Conservation (phyloP, 2,329 filamentous ascomycete species). For the Laburnicola sp. region DNA sequence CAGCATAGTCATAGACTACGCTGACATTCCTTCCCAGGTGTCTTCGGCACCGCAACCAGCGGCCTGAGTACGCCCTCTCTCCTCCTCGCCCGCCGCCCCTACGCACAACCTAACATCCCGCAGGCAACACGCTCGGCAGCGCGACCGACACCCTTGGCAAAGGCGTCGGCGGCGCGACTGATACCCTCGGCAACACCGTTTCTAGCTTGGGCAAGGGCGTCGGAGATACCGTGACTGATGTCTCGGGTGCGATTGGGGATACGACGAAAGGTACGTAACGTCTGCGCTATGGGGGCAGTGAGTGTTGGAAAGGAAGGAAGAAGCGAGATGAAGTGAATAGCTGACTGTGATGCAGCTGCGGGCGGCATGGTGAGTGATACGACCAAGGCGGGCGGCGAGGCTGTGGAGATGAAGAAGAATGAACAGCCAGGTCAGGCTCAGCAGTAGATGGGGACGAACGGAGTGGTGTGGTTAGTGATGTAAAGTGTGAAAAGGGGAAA, state of each 20-base stretch:
- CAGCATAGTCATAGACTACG: no score
- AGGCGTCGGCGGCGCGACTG: conserved; percentile 35
- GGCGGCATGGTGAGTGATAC: conserved; percentile 36
- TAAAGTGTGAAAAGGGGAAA: no score
- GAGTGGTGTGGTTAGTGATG: no score
- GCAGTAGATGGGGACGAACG: no score
- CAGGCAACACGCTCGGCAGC: conserved; percentile 41
- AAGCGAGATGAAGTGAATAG: not conserved
- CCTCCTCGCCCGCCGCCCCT: not conserved
- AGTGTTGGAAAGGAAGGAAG: not conserved
- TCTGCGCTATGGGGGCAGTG: not conserved
- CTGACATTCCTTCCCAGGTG: conserved; percentile 19
- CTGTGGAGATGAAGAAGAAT: conserved; percentile 26
- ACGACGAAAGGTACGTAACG: conserved; percentile 36
- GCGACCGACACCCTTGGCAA: conserved; percentile 41
- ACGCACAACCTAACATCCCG: not conserved
- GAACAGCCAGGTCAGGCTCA: not conserved
- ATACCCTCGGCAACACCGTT: conserved; percentile 37
- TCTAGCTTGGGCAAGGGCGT: conserved; percentile 40
- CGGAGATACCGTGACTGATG: conserved; percentile 40
- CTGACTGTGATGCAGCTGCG: conserved; percentile 26
- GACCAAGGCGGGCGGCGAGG: conserved; percentile 30
- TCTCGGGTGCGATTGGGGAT: conserved; percentile 41
- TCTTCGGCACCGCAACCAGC: conserved; percentile 39
- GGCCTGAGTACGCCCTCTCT: conserved; percentile 29